Percentiles rank a stretch among this genome's conserved stretches.
Evolutionary conservation across 345 rosid genomes (phyloP).

Genomic region (Hibiscus syriacus): DNA sequence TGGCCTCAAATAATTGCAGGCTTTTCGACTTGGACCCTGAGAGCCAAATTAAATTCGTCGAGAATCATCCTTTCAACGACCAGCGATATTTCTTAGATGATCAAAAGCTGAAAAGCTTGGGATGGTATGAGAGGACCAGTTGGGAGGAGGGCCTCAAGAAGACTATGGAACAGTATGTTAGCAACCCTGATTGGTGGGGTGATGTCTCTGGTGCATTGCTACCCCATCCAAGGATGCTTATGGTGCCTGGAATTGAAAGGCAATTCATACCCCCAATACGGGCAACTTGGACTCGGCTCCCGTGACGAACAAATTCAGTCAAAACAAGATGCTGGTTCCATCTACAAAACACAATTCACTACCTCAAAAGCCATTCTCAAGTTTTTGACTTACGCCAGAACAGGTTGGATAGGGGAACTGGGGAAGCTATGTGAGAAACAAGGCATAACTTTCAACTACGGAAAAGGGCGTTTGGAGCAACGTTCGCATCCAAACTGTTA

Average conservation of each 20-base stretch:
- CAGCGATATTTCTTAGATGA: slow-evolving; percentile 51
- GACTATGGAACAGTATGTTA: slow-evolving; percentile 44
- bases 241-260: slow-evolving; percentile 56
- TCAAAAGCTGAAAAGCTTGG: slow-evolving; percentile 38
- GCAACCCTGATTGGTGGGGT: slow-evolving; percentile 55
- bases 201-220: slow-evolving; percentile 48
- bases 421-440: slow-evolving; percentile 65
- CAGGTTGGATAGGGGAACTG: slow-evolving; percentile 81
- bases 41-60: slow-evolving; percentile 47
- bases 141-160: slow-evolving; percentile 51
- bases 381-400: slow-evolving; percentile 66
- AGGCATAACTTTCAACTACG: slow-evolving; percentile 57
- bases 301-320: slow-evolving; percentile 14
- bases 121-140: slow-evolving; percentile 35
- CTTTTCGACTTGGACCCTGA: slow-evolving; percentile 47
- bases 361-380: slow-evolving; percentile 36
- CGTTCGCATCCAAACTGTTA: slow-evolving; percentile 41
- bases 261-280: slow-evolving; percentile 28
- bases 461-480: slow-evolving; percentile 66
- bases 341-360: no score
- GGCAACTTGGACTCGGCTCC: slow-evolving; percentile 21
- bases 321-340: slow-evolving; percentile 25
- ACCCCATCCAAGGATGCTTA: slow-evolving; percentile 56
- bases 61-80: slow-evolving; percentile 56
- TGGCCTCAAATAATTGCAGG: slow-evolving; percentile 52